Percentiles rank a stretch among this genome's conserved stretches.
phyloP scores from a whole-genome alignment of 2,329 filamentous ascomycete species.

The Teratosphaeria gauchensis region DNA sequence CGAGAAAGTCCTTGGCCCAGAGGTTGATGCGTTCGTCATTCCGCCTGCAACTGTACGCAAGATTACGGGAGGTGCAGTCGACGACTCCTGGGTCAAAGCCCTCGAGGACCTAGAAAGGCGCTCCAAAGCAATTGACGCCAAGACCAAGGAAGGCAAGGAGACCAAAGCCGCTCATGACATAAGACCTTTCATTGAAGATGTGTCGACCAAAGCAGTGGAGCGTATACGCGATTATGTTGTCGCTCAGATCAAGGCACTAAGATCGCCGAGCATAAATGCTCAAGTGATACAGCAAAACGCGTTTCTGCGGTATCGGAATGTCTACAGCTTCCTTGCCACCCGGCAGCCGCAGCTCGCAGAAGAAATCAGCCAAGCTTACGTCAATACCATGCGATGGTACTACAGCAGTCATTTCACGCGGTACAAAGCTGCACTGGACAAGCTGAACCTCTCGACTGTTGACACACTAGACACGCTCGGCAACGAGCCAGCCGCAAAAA shows the following conservation, averaged over 20 bases:
- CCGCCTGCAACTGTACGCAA: constrained; percentile 74
- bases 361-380: constrained; percentile 85
- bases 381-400: constrained; percentile 99
- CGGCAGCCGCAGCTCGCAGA: constrained; percentile 76
- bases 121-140: constrained; percentile 60
- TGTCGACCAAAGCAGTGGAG: constrained; percentile 83
- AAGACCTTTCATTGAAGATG: constrained; percentile 71
- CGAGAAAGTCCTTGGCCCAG: constrained; percentile 75
- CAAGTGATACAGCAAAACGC: constrained; percentile 93
- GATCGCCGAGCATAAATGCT: constrained; percentile 92
- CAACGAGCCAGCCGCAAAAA: constrained; percentile 50
- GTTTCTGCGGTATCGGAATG: constrained; percentile 77
- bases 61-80: constrained; percentile 80
- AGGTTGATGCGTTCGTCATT: constrained; percentile 85
- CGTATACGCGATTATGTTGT: constrained; percentile 92
- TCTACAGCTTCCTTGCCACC: constrained; percentile 74
- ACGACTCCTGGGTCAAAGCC: constrained; percentile 78
- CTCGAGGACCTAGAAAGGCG: constrained; percentile 77
- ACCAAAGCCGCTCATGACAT: constrained; percentile 76
- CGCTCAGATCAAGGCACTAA: constrained; percentile 82
- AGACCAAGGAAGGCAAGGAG: constrained; percentile 48
- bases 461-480: constrained; percentile 72
- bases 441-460: constrained; percentile 70
- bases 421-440: constrained; percentile 74
- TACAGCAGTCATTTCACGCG: constrained; percentile 84